Evolutionary conservation across 306 rosid genomes (phyloP).

Genomic region (Glycine tomentella): DNA sequence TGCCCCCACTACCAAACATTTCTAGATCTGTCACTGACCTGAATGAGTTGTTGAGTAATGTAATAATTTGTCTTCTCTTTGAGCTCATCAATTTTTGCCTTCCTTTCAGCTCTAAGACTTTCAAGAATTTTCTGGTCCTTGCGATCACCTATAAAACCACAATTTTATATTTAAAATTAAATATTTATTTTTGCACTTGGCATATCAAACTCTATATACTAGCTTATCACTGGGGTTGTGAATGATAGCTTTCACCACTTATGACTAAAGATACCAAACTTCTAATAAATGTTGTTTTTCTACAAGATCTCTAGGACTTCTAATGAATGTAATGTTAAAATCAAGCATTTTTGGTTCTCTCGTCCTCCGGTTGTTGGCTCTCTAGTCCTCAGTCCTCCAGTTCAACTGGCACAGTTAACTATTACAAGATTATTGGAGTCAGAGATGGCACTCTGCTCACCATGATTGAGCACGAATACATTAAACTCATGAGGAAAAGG

Average conservation of each 20-base stretch:
- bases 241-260: slow-evolving; percentile 30
- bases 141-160: slow-evolving; percentile 74
- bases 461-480: too few species aligned
- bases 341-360: too few species aligned
- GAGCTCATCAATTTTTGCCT: slow-evolving; percentile 94
- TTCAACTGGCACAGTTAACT: too few species aligned
- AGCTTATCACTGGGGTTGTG: slow-evolving; percentile 17
- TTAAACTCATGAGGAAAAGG: too few species aligned
- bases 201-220: slow-evolving; percentile 18
- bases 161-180: slow-evolving; percentile 17
- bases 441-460: too few species aligned
- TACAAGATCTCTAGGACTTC: neutral
- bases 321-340: neutral
- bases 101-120: slow-evolving; percentile 85
- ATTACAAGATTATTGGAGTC: too few species aligned
- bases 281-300: slow-evolving; percentile 27
- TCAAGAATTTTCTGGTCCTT: slow-evolving; percentile 86
- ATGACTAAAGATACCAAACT: slow-evolving; percentile 22
- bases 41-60: slow-evolving; percentile 96
- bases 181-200: slow-evolving; percentile 24
- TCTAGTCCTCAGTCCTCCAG: too few species aligned
- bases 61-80: slow-evolving; percentile 97
- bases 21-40: too few species aligned
- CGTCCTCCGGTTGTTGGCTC: too few species aligned
- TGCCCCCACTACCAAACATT: too few species aligned